Evolutionary conservation across 306 rosid species (phyloP), one percentile per base, ranked within the genome.

Genomic region (Mimosa bimucronata): DNA sequence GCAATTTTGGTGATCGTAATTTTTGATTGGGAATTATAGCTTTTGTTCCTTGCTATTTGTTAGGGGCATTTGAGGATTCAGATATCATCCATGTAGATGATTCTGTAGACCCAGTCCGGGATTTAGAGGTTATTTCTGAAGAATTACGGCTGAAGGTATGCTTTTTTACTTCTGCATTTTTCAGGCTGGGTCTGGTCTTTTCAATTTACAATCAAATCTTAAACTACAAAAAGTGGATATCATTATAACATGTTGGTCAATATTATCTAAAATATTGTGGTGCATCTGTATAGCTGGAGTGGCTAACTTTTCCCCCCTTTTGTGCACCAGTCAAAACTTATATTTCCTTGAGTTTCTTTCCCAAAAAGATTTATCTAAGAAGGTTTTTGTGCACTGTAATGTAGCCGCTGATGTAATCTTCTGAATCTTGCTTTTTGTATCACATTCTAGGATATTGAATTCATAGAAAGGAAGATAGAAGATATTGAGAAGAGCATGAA

Each of bases 1-100:
- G 72, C 53, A 44, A 65, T 40, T 7, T 74, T 40, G 46, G 40
- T 58, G 48, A 58, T 29, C 62, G 34, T 73, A 31, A 19, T 64
- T 50, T 34, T 5, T 30, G n/a, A 62, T 73, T 69, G 50, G 61
- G 46, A 65, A 50, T 74, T 73, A 69, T 55, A 65, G 78, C 52
- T 70, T 65, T 28, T 37, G 29, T 14, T 12, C 25, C 9, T 70
- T 75, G 77, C 60, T 70, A 21, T 60, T 84, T 50, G n/a, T 7
- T 57, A 95, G 99, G 99, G 88, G 99, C 97, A 76, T 95, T 95
- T 90, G 99, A 95, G 81, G 99, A 95, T 87, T 87, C 98, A 0
- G 99, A 95, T 73, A 93, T 95, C 83, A 91, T 95, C 76, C 99
- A 95, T 64, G 98, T 95, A 21, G 99, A 95, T 83, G 99, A 95